Conservation (phyloP, 1,284 basidiomycete species). For the Irpex lacteus region DNA sequence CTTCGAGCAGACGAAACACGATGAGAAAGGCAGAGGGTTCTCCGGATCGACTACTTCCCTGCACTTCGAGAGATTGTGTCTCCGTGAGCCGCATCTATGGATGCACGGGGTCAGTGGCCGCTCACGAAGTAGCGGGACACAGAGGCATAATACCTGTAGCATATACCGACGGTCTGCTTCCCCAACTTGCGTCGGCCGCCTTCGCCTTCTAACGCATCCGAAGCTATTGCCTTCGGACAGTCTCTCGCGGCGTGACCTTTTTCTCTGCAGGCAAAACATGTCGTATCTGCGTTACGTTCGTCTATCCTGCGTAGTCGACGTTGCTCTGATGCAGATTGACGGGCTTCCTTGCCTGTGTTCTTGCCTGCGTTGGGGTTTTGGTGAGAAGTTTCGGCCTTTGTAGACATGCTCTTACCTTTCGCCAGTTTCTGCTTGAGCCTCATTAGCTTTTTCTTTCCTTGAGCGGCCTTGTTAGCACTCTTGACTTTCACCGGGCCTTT, state of each 20-base stretch:
- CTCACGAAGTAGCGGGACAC: neutral
- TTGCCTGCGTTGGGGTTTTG: too few species aligned
- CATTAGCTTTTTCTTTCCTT: constrained; percentile 27
- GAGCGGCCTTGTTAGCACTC: constrained; percentile 22
- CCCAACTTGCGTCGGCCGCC: constrained; percentile 30
- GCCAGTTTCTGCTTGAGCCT: constrained; percentile 20
- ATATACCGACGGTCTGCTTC: constrained; percentile 60
- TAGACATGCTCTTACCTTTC: neutral
- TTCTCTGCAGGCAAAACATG: constrained; percentile 87
- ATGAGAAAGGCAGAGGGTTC: constrained; percentile 83
- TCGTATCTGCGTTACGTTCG: constrained; percentile 58
- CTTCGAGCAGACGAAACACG: constrained; percentile 86
- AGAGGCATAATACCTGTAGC: constrained; percentile 63
- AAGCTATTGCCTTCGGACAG: constrained; percentile 60
- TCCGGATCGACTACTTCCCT: constrained; percentile 60
- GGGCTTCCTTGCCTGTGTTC: constrained; percentile 17
- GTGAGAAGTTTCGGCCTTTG: neutral
- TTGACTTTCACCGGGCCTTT: constrained; percentile 20
- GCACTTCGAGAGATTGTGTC: constrained; percentile 80
- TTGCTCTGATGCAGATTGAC: constrained; percentile 45
- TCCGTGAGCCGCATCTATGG: constrained; percentile 77
- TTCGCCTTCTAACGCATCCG: constrained; percentile 25
- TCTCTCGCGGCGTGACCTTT: constrained; percentile 84
- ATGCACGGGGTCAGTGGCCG: neutral
- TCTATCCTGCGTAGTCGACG: constrained; percentile 68